Conservation (phyloP, 2,329 filamentous ascomycete species). For the Albophoma yamanashiensis region DNA sequence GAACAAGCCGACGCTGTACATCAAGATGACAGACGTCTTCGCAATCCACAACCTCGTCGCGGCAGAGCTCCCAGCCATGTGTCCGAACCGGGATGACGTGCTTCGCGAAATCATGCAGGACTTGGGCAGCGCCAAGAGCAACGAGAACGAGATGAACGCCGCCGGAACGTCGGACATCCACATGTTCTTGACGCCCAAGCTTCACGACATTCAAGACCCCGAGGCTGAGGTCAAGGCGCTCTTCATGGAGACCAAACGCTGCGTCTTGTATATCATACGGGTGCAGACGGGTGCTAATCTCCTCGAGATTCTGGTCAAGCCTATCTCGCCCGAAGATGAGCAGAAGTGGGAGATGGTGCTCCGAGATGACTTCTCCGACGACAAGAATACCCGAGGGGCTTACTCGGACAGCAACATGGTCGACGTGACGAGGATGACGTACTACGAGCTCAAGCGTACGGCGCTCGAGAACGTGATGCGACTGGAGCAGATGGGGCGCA, state of each 20-base stretch:
- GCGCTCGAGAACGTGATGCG: slow-evolving; percentile 89
- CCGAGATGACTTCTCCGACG: slow-evolving; percentile 64
- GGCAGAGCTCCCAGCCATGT: slow-evolving; percentile 66
- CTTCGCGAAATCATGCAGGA: slow-evolving; percentile 88
- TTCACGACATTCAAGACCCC: slow-evolving; percentile 84
- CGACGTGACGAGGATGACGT: slow-evolving; percentile 82
- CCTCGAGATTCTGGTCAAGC: slow-evolving; percentile 91
- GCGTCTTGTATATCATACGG: slow-evolving; percentile 93
- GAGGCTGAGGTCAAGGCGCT: slow-evolving; percentile 85
- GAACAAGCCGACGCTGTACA: slow-evolving; percentile 95
- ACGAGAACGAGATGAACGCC: slow-evolving; percentile 84
- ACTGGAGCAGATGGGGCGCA: slow-evolving; percentile 77
- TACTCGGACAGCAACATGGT: slow-evolving; percentile 84
- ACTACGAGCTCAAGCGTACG: slow-evolving; percentile 84
- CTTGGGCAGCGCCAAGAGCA: slow-evolving; percentile 89
- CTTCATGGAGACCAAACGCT: slow-evolving; percentile 97
- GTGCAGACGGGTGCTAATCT: slow-evolving; percentile 86
- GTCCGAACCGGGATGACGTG: slow-evolving; percentile 72
- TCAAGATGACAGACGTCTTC: slow-evolving; percentile 97
- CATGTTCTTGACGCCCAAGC: slow-evolving; percentile 79
- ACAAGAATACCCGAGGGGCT: slow-evolving; percentile 63
- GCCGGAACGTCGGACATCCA: slow-evolving; percentile 83
- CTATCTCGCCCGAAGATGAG: slow-evolving; percentile 78
- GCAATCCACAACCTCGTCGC: slow-evolving; percentile 86
- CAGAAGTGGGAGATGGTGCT: slow-evolving; percentile 76